Base-by-base conservation (phyloP, 495 filamentous ascomycete genomes). In the Daldinia loculata region DNA sequence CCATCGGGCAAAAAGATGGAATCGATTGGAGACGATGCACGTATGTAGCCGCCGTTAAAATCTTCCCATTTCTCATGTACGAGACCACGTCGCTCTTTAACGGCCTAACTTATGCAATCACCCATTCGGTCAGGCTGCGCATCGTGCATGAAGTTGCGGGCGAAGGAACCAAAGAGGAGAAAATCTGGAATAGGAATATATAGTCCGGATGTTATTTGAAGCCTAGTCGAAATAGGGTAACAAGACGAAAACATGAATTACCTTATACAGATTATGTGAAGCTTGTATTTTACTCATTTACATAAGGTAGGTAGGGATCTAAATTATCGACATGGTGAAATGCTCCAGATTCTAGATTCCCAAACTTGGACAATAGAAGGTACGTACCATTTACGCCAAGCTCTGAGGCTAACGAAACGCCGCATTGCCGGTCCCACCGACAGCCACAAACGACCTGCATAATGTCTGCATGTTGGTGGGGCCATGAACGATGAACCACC, bases 371-470 rank as follows among this genome's bases (percentile, higher is more conserved):
- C 12, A 22, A 19, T 14, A 34, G 7, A 45, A 48, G 43, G 43
- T 12, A 22, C 43, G 34, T 36, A 41, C 39, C 43, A 8, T 22
- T 43, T 24, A 29, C 29, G 67, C 67, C 61, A 70, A 65, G 61
- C 8, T 11, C 48, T 63, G 60, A 61, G 67, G 63, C 63, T 66
- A 52, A 52, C 67, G 63, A 58, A 52, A 52, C 67, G 63, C 69
- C 69, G 63, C 63, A 72, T 56, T 63, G 55, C 63, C 63, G 63
- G 56, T 11, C 45, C 63, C 69, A 66, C 62, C 41, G 0, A 39
- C 32, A 48, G 56, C 67, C 61, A 70, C 59, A 32, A 29, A 36
- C 51, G 38, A 59, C 55, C 41, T 69, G 66, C 66, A 68, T 67
- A 56, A 27, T 27, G 22, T 36, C 61, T 65, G 67, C 68, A 70